Percentiles rank a stretch among this genome's conserved stretches.
phyloP scores from a whole-genome alignment of 2,329 filamentous ascomycete species.

The Alternaria longipes region DNA sequence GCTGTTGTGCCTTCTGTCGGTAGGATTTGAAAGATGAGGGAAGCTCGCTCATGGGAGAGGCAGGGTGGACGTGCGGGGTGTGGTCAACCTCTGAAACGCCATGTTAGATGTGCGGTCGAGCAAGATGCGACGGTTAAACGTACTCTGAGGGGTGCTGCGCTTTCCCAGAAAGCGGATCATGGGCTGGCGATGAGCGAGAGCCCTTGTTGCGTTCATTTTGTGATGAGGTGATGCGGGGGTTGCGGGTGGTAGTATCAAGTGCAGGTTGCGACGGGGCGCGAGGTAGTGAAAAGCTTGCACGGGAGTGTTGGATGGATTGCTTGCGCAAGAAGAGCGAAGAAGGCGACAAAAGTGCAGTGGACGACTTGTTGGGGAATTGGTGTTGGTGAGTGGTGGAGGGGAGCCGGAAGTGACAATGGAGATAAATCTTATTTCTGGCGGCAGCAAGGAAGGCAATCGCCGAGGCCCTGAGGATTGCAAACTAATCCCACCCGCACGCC shows the following conservation, averaged over 20 bases:
- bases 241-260: background rate
- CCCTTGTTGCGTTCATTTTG: conserved; percentile 57
- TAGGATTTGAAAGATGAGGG: conserved; percentile 78
- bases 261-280: background rate
- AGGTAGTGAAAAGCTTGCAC: background rate
- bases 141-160: conserved; percentile 57
- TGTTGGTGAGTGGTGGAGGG: conserved; percentile 11
- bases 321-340: background rate
- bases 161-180: conserved; percentile 63
- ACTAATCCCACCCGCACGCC: conserved; percentile 10
- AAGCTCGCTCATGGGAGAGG: conserved; percentile 71
- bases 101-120: conserved; percentile 22
- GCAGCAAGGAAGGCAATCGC: conserved; percentile 26
- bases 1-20: conserved; percentile 79
- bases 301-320: background rate
- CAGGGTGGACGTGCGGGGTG: conserved; percentile 76
- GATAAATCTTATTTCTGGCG: conserved; percentile 35
- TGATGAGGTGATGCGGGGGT: conserved; percentile 18
- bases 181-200: conserved; percentile 59
- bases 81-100: conserved; percentile 72
- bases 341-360: background rate
- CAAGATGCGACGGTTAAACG: conserved; percentile 22
- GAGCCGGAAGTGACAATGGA: conserved; percentile 24
- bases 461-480: conserved; percentile 22
- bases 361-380: conserved; percentile 7